Percentiles rank a stretch among this genome's conserved stretches.
Conservation (phyloP, 1,139 yeast species). For the Nadsonia commutata region DNA sequence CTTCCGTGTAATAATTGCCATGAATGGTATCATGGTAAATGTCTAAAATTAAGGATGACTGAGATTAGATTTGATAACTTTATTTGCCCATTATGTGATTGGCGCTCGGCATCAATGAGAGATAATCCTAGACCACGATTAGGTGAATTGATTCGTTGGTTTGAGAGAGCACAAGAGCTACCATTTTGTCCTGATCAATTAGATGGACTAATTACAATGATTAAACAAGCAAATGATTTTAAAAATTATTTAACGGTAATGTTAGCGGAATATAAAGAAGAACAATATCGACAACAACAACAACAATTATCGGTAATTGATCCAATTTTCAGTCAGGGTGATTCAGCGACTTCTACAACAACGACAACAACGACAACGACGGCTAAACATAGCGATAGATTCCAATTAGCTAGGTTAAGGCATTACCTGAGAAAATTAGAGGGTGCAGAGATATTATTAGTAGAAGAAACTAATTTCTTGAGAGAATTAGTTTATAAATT, state of each 20-base stretch:
- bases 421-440: slow-evolving; percentile 33
- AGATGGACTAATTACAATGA: slow-evolving; percentile 22
- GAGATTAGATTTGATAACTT: slow-evolving; percentile 23
- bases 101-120: slow-evolving; percentile 21
- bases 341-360: no score
- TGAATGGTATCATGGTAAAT: slow-evolving; percentile 68
- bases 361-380: slow-evolving; percentile 11
- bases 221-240: slow-evolving; percentile 17
- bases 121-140: slow-evolving; percentile 23
- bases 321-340: no score
- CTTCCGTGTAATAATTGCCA: slow-evolving; percentile 65
- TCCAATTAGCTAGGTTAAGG: slow-evolving; percentile 21
- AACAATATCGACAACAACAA: not conserved
- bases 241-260: slow-evolving; percentile 14
- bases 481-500: not conserved
- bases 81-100: slow-evolving; percentile 57
- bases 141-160: slow-evolving; percentile 23
- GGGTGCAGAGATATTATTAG: slow-evolving; percentile 22
- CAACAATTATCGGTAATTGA: not conserved
- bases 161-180: slow-evolving; percentile 12
- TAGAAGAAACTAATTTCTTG: not conserved
- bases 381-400: slow-evolving; percentile 10
- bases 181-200: slow-evolving; percentile 19
- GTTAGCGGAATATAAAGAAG: slow-evolving; percentile 10
- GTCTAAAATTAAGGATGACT: slow-evolving; percentile 33